Base-by-base conservation (phyloP, 2,329 filamentous ascomycete species). In the Pestalotiopsis sp. region DNA sequence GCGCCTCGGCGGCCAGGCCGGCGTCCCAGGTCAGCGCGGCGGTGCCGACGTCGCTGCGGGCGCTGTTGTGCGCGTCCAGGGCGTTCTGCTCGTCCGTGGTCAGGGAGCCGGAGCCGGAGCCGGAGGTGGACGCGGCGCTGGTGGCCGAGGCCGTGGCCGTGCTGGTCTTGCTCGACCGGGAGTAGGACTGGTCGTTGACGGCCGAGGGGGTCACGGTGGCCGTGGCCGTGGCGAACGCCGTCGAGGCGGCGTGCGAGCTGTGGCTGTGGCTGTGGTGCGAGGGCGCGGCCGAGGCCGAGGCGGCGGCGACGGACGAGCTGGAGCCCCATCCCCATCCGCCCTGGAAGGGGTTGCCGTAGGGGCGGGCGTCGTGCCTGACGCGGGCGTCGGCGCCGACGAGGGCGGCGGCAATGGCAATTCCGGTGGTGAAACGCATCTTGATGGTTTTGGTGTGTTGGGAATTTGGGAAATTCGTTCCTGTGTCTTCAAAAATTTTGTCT, bases 51-150 rank as follows among this genome's bases (percentile, higher is more conserved):
- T 64, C 61, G 39, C 61, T 64, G 36, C 61, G 61, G 39, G 61
- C 61, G 39, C 61, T 64, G 61, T 64, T 64, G 25, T 64, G 61
- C 12, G 61, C 61, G 41, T 64, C 61, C 9, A 64, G 61, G n/a
- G 61, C 61, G 61, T 64, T 64, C 38, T 64, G 61, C 61, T 64
- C 36, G 61, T 64, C 61, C 27, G 38, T 23, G 61, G 61, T 64
- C 36, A 64, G 38, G 14, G 45, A 52, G 45, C 45, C 45, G 7
- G 45, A 52, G 11, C 59, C 59, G 59, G 61, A 49, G n/a, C 38
- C 45, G 12, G 61, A 52, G 41, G 61, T n/a, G 39, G 61, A 20
- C 17, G 38, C 31, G 31, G 31, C 31, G 31, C 31, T 45, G 61
- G 38, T 64, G 39, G 61, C 39, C 23, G 61, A 38, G 4, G 61